Conservation (phyloP, 75 land plant species). For the Pseudotsuga menziesii region DNA sequence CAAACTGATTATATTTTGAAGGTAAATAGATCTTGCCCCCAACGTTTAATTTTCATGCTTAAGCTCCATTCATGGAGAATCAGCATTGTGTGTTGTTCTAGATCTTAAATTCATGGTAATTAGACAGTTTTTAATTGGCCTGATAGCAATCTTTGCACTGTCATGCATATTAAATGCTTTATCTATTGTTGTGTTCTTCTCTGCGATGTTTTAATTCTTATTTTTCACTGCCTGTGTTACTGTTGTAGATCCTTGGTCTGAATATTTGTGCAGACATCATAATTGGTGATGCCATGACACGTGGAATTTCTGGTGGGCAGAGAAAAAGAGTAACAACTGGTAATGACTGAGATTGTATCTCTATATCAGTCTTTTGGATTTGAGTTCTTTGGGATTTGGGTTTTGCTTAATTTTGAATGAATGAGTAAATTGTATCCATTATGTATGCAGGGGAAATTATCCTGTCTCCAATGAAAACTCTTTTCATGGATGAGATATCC, state of each 20-base stretch:
- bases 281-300: slow-evolving; percentile 24
- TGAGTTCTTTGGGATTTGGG: too few species aligned
- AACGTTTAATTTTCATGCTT: background rate
- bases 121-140: too few species aligned
- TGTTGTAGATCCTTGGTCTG: slow-evolving; percentile 23
- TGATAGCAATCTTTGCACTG: background rate
- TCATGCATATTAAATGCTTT: background rate
- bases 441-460: slow-evolving; percentile 48
- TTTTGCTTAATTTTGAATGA: background rate
- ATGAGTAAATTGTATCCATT: background rate
- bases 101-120: background rate
- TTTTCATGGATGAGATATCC: slow-evolving; percentile 94
- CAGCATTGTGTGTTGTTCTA: too few species aligned
- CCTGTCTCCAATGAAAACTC: slow-evolving; percentile 73
- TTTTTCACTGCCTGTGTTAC: background rate
- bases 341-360: background rate
- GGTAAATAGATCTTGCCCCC: slow-evolving; percentile 1
- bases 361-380: background rate
- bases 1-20: slow-evolving; percentile 23
- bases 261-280: slow-evolving; percentile 29
- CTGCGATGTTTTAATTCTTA: background rate
- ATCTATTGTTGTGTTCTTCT: background rate
- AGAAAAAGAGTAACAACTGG: slow-evolving; percentile 32
- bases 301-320: slow-evolving; percentile 37
- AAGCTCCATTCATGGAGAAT: background rate